These are phyloP conservation scores for Ramaria rubella DNA, from an alignment of 768 basidiomycete species.

Conservation along the genomic window DNA sequence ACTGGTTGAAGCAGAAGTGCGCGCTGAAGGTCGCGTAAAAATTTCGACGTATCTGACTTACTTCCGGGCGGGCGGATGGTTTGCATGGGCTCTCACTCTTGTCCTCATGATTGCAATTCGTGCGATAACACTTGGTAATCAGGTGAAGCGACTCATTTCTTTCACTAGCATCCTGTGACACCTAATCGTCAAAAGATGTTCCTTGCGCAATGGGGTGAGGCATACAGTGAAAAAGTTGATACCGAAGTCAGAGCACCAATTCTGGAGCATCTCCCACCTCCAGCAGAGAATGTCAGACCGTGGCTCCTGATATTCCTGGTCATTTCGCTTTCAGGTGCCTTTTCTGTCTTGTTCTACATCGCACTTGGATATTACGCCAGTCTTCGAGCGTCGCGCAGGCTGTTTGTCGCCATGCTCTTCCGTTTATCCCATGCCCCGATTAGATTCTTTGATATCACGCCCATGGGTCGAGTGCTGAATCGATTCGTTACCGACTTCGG, in stretches of 20 bases:
- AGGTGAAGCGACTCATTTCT: slow-evolving; percentile 34
- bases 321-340: slow-evolving; percentile 54
- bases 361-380: slow-evolving; percentile 62
- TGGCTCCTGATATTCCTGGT: slow-evolving; percentile 61
- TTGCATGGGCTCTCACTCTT: slow-evolving; percentile 49
- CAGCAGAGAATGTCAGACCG: slow-evolving; percentile 51
- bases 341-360: slow-evolving; percentile 48
- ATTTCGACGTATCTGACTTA: slow-evolving; percentile 55
- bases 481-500: slow-evolving; percentile 75
- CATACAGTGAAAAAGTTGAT: slow-evolving; percentile 42
- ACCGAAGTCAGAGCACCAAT: slow-evolving; percentile 13
- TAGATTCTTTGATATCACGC: slow-evolving; percentile 68
- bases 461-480: slow-evolving; percentile 72
- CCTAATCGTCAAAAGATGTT: slow-evolving; percentile 40
- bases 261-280: slow-evolving; percentile 40
- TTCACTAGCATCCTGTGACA: not conserved
- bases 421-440: slow-evolving; percentile 56
- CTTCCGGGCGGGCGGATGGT: slow-evolving; percentile 52
- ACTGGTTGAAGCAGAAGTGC: slow-evolving; percentile 53
- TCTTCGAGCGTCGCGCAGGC: slow-evolving; percentile 54
- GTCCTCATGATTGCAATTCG: slow-evolving; percentile 48
- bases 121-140: slow-evolving; percentile 48
- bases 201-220: slow-evolving; percentile 63
- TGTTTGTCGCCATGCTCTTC: slow-evolving; percentile 50
- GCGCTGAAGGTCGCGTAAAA: slow-evolving; percentile 62